Base-by-base conservation (phyloP, 2,329 filamentous ascomycete genomes). In the Graphium sp. region DNA sequence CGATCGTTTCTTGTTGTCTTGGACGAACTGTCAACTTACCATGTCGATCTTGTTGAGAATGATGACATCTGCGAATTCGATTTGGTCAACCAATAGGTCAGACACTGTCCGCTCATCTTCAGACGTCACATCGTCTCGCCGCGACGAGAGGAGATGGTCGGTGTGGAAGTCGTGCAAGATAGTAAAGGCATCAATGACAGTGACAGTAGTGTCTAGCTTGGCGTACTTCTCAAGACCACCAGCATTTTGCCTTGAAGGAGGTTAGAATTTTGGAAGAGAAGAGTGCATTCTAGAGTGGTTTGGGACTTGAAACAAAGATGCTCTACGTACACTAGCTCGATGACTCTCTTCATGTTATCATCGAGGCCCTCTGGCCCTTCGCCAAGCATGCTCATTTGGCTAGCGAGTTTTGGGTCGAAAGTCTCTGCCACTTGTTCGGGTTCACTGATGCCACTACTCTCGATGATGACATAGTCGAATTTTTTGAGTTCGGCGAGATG, bases 31-130 rank as follows among this genome's bases (percentile, higher is more conserved):
- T 15, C 5, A 6, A 26, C 42, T 13, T 10, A 78, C 68, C 34
- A 70, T 65, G 34, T 80, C 74, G 5, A 66, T 55, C 46, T 82
- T 82, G 50, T 82, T 82, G 13, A 81, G 50, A 4, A 81, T 59
- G 10, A 82, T 61, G 6, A 81, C 74, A 37, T 82, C 74, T 1
- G 76, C 74, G 39, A 83, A 83, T 47, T 83, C 77, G 34, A 82
- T 77, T 41, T 82, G 76, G 38, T 82, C 76, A 0, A 79, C 74
- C 62, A 81, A 77, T 0, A 83, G 58, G 37, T 82, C 75, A 1
- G 74, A 79, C 3, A 83, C 75, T 0, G 74, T 81, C 1, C 76
- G 56, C 37, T 83, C 74, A 34, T 83, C 77, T 37, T 82, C 76
- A 0, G 66, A 45, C 5, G 66, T 56, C 2, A 74, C 66, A 17